Evolutionary conservation across 2,329 filamentous ascomycete species (phyloP), one percentile per base, ranked within the genome.

Genomic region (Epicoccum sorghinum): DNA sequence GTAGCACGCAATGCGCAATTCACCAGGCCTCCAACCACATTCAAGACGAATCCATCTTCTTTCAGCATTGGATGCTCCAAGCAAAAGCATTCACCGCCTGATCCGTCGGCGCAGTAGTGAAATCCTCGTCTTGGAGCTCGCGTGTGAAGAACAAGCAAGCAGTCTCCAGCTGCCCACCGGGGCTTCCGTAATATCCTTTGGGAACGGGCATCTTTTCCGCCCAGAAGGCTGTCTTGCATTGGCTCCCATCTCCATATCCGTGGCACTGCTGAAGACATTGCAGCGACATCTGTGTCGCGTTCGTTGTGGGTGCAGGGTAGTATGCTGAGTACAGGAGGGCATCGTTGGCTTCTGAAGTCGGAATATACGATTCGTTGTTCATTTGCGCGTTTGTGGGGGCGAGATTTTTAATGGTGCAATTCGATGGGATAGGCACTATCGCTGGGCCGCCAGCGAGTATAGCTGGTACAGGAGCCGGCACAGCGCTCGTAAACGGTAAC

Each of bases 221-320:
- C 66, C 76, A 69, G 27, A 69, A 73, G 2, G 68, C 71, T 7
- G 65, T 64, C 50, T 71, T 70, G 62, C 76, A 78, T 35, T 72
- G 58, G 8, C 57, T 59, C n/a, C 54, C 53, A 36, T 68, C 60
- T 9, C 75, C 75, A 40, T 72, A 74, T 10, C 76, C 75, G 49
- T 77, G 74, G 62, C 76, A 78, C 55, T 78, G 76, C 55, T 77
- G 47, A 3, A 72, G 64, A 55, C 75, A 78, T 46, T 74, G 68
- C 47, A 65, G 46, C 12, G 66, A 67, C 63, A 70, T 60, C 30
- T 55, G 52, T 3, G 62, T 68, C 13, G 39, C 64, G 58, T 72
- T 68, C 14, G 65, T 55, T 3, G 69, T 58, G 36, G 59, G 59
- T 4, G 68, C 59, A 14, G 69, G 65, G 55, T 76, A 77, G 63